Conservation (phyloP, 345 rosid genomes). For the Pseudoturritis turrita region DNA sequence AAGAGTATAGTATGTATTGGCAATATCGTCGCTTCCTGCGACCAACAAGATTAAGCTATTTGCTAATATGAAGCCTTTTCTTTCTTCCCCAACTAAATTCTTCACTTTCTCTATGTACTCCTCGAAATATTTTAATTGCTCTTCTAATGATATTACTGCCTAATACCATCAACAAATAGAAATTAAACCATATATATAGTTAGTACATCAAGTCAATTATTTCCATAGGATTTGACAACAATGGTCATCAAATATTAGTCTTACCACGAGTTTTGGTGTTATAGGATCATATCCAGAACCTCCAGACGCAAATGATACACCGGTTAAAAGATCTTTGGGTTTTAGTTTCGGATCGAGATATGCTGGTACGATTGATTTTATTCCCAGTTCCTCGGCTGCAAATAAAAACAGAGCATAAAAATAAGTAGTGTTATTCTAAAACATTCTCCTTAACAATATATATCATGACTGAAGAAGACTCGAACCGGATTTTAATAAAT, state of each 20-base stretch:
- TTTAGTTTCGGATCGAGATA: slow-evolving; percentile 48
- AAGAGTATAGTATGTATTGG: slow-evolving; percentile 41
- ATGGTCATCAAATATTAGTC: not conserved
- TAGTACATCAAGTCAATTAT: not conserved
- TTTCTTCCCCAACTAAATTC: slow-evolving; percentile 43
- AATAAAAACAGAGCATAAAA: not conserved
- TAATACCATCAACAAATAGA: slow-evolving; percentile 15
- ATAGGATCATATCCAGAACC: slow-evolving; percentile 74
- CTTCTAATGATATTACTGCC: slow-evolving; percentile 42
- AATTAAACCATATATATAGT: not conserved
- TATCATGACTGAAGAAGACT: not conserved
- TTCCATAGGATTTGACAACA: not conserved
- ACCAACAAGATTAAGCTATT: slow-evolving; percentile 40
- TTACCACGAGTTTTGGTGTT: slow-evolving; percentile 51
- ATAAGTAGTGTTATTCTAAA: not conserved
- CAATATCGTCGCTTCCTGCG: slow-evolving; percentile 63
- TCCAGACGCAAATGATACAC: slow-evolving; percentile 78
- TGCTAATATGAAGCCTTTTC: slow-evolving; percentile 35
- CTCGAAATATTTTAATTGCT: slow-evolving; percentile 41
- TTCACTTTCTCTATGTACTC: slow-evolving; percentile 48
- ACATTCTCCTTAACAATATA: not conserved
- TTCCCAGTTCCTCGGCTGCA: slow-evolving; percentile 66
- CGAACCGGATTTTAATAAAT: not conserved
- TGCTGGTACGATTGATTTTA: slow-evolving; percentile 55
- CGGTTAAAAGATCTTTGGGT: slow-evolving; percentile 57